These are phyloP conservation scores for Penicillium sclerotiorum DNA, from an alignment of 2,329 filamentous ascomycete genomes.

Conservation along the genomic window DNA sequence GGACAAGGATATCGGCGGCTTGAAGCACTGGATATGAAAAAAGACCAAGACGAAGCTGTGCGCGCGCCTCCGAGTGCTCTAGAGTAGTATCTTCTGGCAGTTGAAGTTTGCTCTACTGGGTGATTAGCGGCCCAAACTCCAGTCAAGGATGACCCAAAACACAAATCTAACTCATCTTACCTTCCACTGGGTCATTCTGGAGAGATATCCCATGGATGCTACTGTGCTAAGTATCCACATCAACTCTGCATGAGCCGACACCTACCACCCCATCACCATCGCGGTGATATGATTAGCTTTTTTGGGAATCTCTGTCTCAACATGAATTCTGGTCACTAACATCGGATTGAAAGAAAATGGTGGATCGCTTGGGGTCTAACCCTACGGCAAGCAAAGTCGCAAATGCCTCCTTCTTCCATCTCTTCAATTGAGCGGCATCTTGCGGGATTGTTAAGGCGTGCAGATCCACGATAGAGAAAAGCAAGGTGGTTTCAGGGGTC, in stretches of 20 bases:
- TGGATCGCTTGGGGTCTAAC: slow-evolving; percentile 73
- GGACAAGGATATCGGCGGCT: slow-evolving; percentile 89
- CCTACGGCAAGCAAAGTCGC: slow-evolving; percentile 83
- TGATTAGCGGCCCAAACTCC: background rate
- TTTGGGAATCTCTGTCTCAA: background rate
- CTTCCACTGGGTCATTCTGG: slow-evolving; percentile 99
- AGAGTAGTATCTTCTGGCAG: slow-evolving; percentile 62
- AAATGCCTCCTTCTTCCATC: slow-evolving; percentile 72
- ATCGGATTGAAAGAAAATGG: slow-evolving; percentile 79
- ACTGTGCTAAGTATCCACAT: slow-evolving; percentile 97
- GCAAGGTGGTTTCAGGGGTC: slow-evolving; percentile 59
- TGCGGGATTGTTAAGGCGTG: slow-evolving; percentile 87
- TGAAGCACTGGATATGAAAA: slow-evolving; percentile 97
- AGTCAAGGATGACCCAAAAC: background rate
- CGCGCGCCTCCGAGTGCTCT: slow-evolving; percentile 59
- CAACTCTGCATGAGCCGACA: slow-evolving; percentile 79
- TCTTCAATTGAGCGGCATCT: slow-evolving; percentile 61
- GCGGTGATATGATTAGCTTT: background rate
- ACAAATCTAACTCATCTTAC: slow-evolving; percentile 46
- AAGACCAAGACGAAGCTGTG: slow-evolving; percentile 78
- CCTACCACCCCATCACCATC: slow-evolving; percentile 48
- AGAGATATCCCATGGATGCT: slow-evolving; percentile 89
- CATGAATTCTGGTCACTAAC: slow-evolving; percentile 49
- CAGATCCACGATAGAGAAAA: slow-evolving; percentile 89
- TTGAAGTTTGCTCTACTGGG: slow-evolving; percentile 69